These are phyloP conservation scores for Chalaropsis thielavioides DNA, from an alignment of 2,329 filamentous ascomycete species.

Conservation along the genomic window DNA sequence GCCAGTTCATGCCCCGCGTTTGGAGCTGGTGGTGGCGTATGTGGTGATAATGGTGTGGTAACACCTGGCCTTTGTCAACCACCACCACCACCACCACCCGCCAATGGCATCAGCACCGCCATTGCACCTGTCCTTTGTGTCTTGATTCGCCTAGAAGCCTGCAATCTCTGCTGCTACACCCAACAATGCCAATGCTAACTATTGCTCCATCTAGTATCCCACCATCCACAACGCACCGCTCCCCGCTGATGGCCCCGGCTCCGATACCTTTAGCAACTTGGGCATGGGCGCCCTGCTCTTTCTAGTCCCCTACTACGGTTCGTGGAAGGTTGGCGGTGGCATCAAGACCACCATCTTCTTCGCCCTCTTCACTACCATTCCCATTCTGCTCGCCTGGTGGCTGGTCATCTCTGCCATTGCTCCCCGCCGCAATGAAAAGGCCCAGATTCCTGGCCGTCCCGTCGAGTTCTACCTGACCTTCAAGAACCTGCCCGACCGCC, in stretches of 20 bases:
- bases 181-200: constrained; percentile 7
- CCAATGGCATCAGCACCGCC: not conserved
- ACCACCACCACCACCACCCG: not conserved
- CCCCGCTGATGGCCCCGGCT: constrained; percentile 73
- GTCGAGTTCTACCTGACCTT: constrained; percentile 85
- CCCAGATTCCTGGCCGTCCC: constrained; percentile 66
- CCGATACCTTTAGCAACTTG: constrained; percentile 75
- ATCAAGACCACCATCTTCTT: constrained; percentile 82
- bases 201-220: constrained; percentile 47
- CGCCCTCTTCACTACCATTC: constrained; percentile 64
- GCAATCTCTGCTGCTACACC: not conserved
- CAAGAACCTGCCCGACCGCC: constrained; percentile 46
- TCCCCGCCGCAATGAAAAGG: constrained; percentile 87
- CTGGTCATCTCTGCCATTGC: constrained; percentile 62
- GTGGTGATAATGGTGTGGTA: constrained; percentile 5
- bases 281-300: constrained; percentile 56
- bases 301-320: constrained; percentile 61
- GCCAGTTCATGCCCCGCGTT: not conserved
- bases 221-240: constrained; percentile 89
- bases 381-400: constrained; percentile 68
- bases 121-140: not conserved
- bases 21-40: not conserved
- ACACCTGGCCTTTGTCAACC: constrained; percentile 5
- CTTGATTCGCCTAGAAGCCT: not conserved
- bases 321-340: constrained; percentile 73